A percentile compares a stretch with the other conserved stretches of the same genome.
Conservation (phyloP, 1,284 basidiomycete genomes). For the Gomphus sp. region DNA sequence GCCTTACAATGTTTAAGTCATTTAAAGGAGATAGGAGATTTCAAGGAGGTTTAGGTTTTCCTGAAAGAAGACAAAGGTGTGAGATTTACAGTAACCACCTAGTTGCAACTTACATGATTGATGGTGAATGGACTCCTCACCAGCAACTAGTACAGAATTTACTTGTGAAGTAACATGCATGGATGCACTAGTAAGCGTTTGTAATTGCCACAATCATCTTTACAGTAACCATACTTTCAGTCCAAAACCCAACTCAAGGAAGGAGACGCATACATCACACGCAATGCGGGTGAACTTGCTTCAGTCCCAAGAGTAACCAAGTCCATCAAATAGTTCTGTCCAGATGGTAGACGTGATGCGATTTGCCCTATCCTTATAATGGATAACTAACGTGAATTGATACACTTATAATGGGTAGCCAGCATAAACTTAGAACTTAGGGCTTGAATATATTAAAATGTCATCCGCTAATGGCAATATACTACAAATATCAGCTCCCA, state of each 20-base stretch:
- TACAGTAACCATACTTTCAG: neutral
- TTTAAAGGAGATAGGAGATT: too few species aligned
- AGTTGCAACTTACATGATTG: neutral
- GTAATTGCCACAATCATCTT: neutral
- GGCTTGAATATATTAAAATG: too few species aligned
- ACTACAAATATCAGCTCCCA: neutral
- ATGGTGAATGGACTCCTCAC: neutral
- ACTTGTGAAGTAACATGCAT: conserved; percentile 50
- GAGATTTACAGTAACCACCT: neutral
- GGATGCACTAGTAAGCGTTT: conserved; percentile 48
- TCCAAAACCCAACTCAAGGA: conserved; percentile 42
- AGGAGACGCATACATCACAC: conserved; percentile 61
- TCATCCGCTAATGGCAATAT: neutral
- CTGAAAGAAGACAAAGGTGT: too few species aligned
- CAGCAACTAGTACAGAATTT: too few species aligned
- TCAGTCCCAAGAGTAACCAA: conserved; percentile 22
- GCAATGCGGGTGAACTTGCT: conserved; percentile 58
- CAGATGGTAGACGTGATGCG: conserved; percentile 28
- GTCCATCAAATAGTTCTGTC: too few species aligned
- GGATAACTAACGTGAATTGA: too few species aligned
- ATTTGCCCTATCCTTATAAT: conserved; percentile 54
- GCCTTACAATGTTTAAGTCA: too few species aligned
- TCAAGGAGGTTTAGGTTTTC: too few species aligned
- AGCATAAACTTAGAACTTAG: too few species aligned
- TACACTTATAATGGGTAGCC: too few species aligned